Percentiles rank a stretch among this genome's conserved stretches.
Evolutionary conservation across 1,284 basidiomycete species (phyloP).

Genomic region (Ceratorhiza oryzae-sativae): DNA sequence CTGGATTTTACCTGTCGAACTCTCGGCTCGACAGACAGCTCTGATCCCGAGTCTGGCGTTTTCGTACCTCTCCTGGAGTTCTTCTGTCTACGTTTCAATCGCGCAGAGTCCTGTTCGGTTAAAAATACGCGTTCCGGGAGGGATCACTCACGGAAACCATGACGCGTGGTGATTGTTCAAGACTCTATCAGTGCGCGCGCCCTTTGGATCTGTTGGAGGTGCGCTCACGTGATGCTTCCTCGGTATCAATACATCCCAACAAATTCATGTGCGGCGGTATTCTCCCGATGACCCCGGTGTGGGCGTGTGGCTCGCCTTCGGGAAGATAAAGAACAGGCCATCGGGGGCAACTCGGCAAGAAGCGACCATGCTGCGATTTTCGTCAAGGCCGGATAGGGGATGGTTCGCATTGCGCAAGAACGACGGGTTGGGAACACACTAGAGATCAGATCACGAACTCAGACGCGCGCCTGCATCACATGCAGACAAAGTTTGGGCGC

Average conservation of each 20-base stretch:
- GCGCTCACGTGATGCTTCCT: not conserved
- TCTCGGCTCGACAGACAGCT: not conserved
- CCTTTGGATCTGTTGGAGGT: slow-evolving; percentile 7
- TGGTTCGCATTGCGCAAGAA: not conserved
- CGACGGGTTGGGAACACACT: no score
- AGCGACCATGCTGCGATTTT: not conserved
- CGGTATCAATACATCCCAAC: not conserved
- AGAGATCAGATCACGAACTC: not conserved
- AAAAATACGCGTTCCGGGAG: not conserved
- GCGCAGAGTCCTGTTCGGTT: not conserved
- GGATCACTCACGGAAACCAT: not conserved
- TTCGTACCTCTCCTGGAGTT: not conserved
- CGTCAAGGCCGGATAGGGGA: not conserved
- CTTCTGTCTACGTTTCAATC: not conserved
- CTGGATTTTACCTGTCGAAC: not conserved
- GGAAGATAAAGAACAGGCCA: not conserved
- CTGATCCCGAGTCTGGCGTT: not conserved
- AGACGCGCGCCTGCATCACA: no score
- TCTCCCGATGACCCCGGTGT: not conserved
- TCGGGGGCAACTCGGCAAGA: slow-evolving; percentile 2
- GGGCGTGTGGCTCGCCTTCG: slow-evolving; percentile 8
- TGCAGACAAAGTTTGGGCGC: no score
- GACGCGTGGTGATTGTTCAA: slow-evolving; percentile 1
- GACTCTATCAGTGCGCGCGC: slow-evolving; percentile 8
- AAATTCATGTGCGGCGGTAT: not conserved